phyloP scores from a whole-genome alignment of 2,329 filamentous ascomycete genomes.

The Ophioceras dolichostomum region DNA sequence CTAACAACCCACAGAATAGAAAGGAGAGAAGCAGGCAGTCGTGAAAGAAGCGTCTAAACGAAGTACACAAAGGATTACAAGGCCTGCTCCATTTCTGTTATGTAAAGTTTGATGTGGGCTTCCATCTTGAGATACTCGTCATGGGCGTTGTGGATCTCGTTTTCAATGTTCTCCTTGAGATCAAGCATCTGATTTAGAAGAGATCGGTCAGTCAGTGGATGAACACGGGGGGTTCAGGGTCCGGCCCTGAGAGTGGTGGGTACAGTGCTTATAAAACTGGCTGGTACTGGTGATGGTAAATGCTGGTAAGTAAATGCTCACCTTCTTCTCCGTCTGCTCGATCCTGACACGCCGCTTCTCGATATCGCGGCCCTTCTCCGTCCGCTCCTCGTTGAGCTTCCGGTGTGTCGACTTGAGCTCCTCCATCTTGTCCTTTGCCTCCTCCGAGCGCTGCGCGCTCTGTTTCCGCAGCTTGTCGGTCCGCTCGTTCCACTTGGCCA shows the following conservation, averaged over 20 bases:
- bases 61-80: too few relatives aligned
- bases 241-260: too few relatives aligned
- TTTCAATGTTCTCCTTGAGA: constrained; percentile 94
- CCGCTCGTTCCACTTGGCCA: constrained; percentile 74
- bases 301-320: constrained; percentile 23
- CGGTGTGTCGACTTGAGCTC: constrained; percentile 71
- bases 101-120: constrained; percentile 92
- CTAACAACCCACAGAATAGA: too few relatives aligned
- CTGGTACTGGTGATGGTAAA: constrained; percentile 10
- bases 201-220: neutral
- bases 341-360: constrained; percentile 87
- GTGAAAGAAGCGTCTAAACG: too few relatives aligned
- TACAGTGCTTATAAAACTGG: too few relatives aligned
- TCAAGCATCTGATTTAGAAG: constrained; percentile 66
- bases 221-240: too few relatives aligned
- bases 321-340: constrained; percentile 98
- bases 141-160: constrained; percentile 78
- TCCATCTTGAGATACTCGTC: constrained; percentile 98
- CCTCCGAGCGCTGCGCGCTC: constrained; percentile 67
- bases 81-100: constrained; percentile 96
- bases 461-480: constrained; percentile 75
- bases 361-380: constrained; percentile 81
- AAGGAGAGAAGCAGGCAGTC: too few relatives aligned
- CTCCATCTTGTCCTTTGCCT: constrained; percentile 82
- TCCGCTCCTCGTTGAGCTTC: constrained; percentile 70